Conservation (phyloP, 2,329 filamentous ascomycete species). For the Fusarium floridanum region DNA sequence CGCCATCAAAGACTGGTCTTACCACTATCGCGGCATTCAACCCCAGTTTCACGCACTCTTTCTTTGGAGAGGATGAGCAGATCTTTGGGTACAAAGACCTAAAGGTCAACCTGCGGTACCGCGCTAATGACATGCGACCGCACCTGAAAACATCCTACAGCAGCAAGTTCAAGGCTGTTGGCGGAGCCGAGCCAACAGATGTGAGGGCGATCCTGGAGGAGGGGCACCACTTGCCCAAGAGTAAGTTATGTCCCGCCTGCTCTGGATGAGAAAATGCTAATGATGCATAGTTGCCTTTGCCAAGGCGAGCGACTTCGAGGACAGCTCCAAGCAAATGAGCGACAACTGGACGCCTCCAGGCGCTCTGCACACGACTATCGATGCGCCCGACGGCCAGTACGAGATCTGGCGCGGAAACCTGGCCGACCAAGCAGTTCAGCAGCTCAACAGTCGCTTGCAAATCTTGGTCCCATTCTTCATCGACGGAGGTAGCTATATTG, state of each 20-base stretch:
- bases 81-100: constrained; percentile 92
- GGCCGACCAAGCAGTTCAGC: constrained; percentile 75
- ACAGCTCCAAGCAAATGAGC: constrained; percentile 62
- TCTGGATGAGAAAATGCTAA: constrained; percentile 20
- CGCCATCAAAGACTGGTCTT: constrained; percentile 61
- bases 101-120: constrained; percentile 77
- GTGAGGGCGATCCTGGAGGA: constrained; percentile 73
- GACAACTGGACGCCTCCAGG: constrained; percentile 79
- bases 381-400: constrained; percentile 72
- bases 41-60: constrained; percentile 88
- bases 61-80: constrained; percentile 92
- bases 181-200: constrained; percentile 77
- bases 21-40: constrained; percentile 78
- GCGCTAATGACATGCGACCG: constrained; percentile 81
- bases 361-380: constrained; percentile 74
- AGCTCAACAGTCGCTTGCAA: constrained; percentile 84
- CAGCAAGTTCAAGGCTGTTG: constrained; percentile 77
- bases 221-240: constrained; percentile 76
- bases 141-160: constrained; percentile 78
- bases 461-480: constrained; percentile 89
- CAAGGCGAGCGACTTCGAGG: constrained; percentile 71
- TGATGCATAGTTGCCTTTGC: constrained; percentile 72
- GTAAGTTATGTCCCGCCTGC: constrained; percentile 58
- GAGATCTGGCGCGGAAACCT: constrained; percentile 89
- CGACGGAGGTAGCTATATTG: constrained; percentile 87